These are phyloP conservation scores for Raddia guianensis DNA, from an alignment of 176 grass and related monocot species.

Conservation along the genomic window DNA sequence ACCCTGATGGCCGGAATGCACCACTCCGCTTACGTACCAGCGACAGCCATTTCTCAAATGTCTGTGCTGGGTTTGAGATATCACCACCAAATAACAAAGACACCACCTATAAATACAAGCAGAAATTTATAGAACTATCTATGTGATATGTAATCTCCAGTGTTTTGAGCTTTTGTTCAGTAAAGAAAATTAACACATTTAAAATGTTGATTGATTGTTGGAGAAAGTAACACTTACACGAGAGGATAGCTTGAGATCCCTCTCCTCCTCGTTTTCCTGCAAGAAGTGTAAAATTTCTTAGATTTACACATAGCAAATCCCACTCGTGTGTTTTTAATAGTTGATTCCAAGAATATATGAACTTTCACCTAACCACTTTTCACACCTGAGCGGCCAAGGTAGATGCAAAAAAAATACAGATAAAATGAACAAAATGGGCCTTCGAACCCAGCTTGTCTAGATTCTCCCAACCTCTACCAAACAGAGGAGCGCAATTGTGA, in stretches of 20 bases:
- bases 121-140: slow-evolving; percentile 17
- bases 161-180: neutral
- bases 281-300: slow-evolving; percentile 33
- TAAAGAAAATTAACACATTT: slow-evolving; percentile 24
- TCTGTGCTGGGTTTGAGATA: slow-evolving; percentile 52
- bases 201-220: neutral
- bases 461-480: slow-evolving; percentile 17
- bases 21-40: slow-evolving; percentile 80
- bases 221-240: slow-evolving; percentile 51
- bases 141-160: neutral
- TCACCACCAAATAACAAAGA: slow-evolving; percentile 80
- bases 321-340: too few species aligned
- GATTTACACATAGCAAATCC: neutral
- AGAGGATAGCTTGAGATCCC: slow-evolving; percentile 60
- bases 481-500: neutral
- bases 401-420: neutral
- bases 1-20: slow-evolving; percentile 73
- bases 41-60: slow-evolving; percentile 83
- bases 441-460: neutral
- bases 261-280: slow-evolving; percentile 56
- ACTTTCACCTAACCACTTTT: too few species aligned
- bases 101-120: slow-evolving; percentile 60
- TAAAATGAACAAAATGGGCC: neutral
- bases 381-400: too few species aligned
- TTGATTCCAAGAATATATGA: too few species aligned